Conservation (phyloP, 108 stramenopile species). For the Skeletonema tropicum region DNA sequence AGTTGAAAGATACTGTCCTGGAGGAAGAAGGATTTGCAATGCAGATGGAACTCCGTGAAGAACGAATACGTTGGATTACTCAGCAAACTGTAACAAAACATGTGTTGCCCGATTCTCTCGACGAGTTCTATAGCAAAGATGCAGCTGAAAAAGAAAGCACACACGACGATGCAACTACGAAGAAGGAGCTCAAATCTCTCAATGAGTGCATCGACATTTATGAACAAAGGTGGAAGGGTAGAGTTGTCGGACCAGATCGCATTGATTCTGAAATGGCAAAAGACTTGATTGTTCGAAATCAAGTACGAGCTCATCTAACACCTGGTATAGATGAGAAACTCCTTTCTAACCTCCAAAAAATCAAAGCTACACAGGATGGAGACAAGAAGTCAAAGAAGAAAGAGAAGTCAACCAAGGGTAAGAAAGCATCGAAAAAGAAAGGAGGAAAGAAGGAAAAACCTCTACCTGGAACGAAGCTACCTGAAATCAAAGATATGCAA, state of each 20-base stretch:
- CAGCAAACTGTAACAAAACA: slow-evolving; percentile 58
- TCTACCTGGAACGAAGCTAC: slow-evolving; percentile 75
- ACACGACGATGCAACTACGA: not conserved
- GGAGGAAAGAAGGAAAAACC: slow-evolving; percentile 77
- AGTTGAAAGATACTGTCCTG: slow-evolving; percentile 68
- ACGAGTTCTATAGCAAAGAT: slow-evolving; percentile 60
- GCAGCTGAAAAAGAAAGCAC: not conserved
- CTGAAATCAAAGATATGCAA: slow-evolving; percentile 67
- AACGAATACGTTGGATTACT: slow-evolving; percentile 80
- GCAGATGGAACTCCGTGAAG: slow-evolving; percentile 70
- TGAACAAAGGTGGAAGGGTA: slow-evolving; percentile 63
- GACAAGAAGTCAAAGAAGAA: slow-evolving; percentile 53
- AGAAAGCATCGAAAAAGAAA: slow-evolving; percentile 57
- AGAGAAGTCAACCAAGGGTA: slow-evolving; percentile 39
- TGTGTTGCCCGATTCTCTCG: slow-evolving; percentile 65
- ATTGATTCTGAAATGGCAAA: slow-evolving; percentile 75
- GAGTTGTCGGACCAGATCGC: slow-evolving; percentile 71
- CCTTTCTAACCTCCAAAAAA: slow-evolving; percentile 68
- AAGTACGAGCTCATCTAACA: slow-evolving; percentile 58
- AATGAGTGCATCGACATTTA: slow-evolving; percentile 42
- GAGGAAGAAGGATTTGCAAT: slow-evolving; percentile 86
- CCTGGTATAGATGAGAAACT: slow-evolving; percentile 80
- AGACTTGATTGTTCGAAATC: slow-evolving; percentile 60
- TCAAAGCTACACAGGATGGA: slow-evolving; percentile 58
- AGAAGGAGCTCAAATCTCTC: slow-evolving; percentile 52